Evolutionary conservation across 2,329 filamentous ascomycete species (phyloP), one percentile per base, ranked within the genome.

Genomic region (Periglandula ipomoeae): DNA sequence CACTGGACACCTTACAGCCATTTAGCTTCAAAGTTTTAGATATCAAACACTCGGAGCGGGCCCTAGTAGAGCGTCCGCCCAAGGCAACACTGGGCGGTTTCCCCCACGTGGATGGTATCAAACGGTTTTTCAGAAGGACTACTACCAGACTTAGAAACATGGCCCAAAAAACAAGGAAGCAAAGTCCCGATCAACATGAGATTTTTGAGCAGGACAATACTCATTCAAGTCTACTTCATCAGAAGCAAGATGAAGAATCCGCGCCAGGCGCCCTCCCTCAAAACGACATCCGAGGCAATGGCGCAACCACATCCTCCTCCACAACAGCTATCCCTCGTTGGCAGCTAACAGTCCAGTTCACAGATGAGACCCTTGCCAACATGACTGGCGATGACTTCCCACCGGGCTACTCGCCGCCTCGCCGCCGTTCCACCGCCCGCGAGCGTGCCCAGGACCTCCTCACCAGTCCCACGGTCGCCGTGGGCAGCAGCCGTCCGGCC

Each of bases 21-120:
- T 77, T 74, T 50, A 61, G 66, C 15, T 77, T 81, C 58, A 64
- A 66, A 52, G 67, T 76, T 30, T 56, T 75, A 24, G 60, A 70
- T 50, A 79, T 81, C 49, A 64, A 57, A 51, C 76, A 79, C 54
- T 62, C 60, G 2, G 58, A 69, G 27, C 55, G 22, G 13, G 26
- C 27, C 26, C 24, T 46, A 5, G 23, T 34, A 13, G 34, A 48
- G 37, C 43, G 22, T 20, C 45, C n/a, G n/a, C 35, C 46, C 11
- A 20, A 9, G 20, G 2, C 34, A 17, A 15, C 34, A 5, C 17
- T 13, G 5, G 27, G 46, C 10, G 24, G 11, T 6, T 23, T 22
- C 3, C 26, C n/a, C n/a, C n/a, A n/a, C n/a, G n/a, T 48, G 32
- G 40, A 26, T 13, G 40, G 26, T 3, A n/a, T 48, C 5, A 11